Evolutionary conservation across 768 basidiomycete genomes (phyloP), one percentile per base, ranked within the genome.

Genomic region (Mycena sanguinolenta): DNA sequence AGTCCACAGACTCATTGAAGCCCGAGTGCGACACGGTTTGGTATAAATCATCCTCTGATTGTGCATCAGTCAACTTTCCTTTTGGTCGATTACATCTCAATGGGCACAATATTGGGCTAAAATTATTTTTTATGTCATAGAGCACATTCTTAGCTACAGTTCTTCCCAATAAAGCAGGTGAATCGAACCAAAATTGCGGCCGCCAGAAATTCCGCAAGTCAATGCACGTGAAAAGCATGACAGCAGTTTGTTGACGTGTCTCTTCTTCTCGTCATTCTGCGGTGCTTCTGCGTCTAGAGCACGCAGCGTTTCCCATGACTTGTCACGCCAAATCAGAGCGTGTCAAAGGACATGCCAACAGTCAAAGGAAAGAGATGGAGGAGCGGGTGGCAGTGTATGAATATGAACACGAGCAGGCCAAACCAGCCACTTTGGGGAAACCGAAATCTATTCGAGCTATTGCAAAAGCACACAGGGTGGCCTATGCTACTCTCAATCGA

Each of bases 231-330:
- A 62, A 62, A 32, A 36, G 52, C 60, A 46, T 50, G 60, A 62
- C 60, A 62, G n/a, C n/a, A 1, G 49, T 54, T 63, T 63, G 62
- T 63, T 63, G 62, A 63, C 34, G 44, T 46, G 44, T 50, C n/a
- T n/a, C n/a, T n/a, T 55, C 42, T 46, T 13, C 25, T 6, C 12
- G 5, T 27, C 62, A n/a, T 4, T 42, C 28, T 36, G 32, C n/a
- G 12, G 34, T 21, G 34, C 13, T 6, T 34, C 17, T 10, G 6
- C 1, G 25, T 25, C 2, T 8, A 3, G 25, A 23, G 38, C 58
- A 8, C 28, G 7, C 9, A n/a, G 2, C n/a, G n/a, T 5, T 58
- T 34, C 58, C 3, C 30, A 67, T 67, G 66, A 39, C 46, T 5
- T 17, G 7, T 4, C 66, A n/a, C n/a, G 58, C 66, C 19, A 60